Percentiles rank a stretch among this genome's conserved stretches.
phyloP scores from a whole-genome alignment of 1,284 basidiomycete genomes.

The Volvariella volvacea region DNA sequence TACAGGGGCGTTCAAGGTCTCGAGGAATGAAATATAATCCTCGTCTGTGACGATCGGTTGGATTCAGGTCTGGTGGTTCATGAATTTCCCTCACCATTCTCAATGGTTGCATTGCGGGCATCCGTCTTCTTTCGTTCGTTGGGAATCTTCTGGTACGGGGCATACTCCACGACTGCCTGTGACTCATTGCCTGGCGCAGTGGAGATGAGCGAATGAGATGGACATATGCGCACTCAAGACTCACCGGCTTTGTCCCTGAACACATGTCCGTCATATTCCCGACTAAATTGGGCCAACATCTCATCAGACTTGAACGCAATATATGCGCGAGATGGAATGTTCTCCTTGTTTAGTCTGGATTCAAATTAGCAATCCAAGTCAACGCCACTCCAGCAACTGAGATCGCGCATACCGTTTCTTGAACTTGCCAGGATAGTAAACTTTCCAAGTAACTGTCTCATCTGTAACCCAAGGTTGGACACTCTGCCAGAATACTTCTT shows the following conservation, averaged over 20 bases:
- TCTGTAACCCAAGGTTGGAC: slow-evolving; percentile 81
- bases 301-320: slow-evolving; percentile 81
- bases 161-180: slow-evolving; percentile 88
- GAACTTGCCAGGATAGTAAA: slow-evolving; percentile 63
- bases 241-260: slow-evolving; percentile 89
- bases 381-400: neutral
- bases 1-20: slow-evolving; percentile 46
- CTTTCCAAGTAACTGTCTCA: slow-evolving; percentile 64
- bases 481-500: slow-evolving; percentile 89
- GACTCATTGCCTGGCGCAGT: slow-evolving; percentile 70
- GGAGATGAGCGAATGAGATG: neutral
- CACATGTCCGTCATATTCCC: slow-evolving; percentile 86
- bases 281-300: slow-evolving; percentile 69
- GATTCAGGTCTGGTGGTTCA: too few relatives aligned
- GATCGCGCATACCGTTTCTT: slow-evolving; percentile 55
- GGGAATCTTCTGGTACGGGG: slow-evolving; percentile 86
- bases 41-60: slow-evolving; percentile 43
- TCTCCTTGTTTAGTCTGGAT: slow-evolving; percentile 70
- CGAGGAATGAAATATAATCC: slow-evolving; percentile 77
- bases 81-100: slow-evolving; percentile 47
- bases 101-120: slow-evolving; percentile 66
- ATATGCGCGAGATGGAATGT: slow-evolving; percentile 84
- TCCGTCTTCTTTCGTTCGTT: slow-evolving; percentile 70
- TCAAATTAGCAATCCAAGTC: neutral
- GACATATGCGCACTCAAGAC: slow-evolving; percentile 14